phyloP scores from a whole-genome alignment of 176 grass and related monocot genomes.

The Carex kokanica region DNA sequence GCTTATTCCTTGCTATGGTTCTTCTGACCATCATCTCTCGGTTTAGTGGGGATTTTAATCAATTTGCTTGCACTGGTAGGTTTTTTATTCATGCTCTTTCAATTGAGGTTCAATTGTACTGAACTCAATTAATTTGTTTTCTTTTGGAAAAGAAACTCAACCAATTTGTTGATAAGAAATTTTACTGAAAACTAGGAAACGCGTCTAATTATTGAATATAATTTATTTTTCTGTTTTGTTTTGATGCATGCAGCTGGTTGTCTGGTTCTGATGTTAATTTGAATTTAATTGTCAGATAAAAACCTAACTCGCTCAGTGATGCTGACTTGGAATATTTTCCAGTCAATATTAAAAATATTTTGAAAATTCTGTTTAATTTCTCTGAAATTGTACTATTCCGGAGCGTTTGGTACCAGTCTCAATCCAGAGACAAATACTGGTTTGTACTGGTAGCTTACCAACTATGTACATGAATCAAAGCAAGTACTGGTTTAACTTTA shows the following conservation, averaged over 20 bases:
- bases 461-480: neutral
- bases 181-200: neutral
- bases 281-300: neutral
- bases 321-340: neutral
- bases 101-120: neutral
- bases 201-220: neutral
- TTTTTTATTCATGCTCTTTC: neutral
- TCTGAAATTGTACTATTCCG: neutral
- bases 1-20: neutral
- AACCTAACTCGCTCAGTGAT: neutral
- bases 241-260: neutral
- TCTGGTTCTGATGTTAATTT: constrained; percentile 14
- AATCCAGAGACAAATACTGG: neutral
- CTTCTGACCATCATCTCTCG: neutral
- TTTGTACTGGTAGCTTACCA: neutral
- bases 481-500: constrained; percentile 5
- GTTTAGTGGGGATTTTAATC: neutral
- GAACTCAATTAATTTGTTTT: neutral
- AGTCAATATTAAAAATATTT: neutral
- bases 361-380: neutral
- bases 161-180: neutral
- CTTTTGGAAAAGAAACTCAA: neutral
- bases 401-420: neutral
- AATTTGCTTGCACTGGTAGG: neutral
- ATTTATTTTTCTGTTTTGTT: neutral